Percentiles rank a stretch among this genome's conserved stretches.
Evolutionary conservation across 1,284 basidiomycete genomes (phyloP).

Genomic region (Apiotrichum domesticum): DNA sequence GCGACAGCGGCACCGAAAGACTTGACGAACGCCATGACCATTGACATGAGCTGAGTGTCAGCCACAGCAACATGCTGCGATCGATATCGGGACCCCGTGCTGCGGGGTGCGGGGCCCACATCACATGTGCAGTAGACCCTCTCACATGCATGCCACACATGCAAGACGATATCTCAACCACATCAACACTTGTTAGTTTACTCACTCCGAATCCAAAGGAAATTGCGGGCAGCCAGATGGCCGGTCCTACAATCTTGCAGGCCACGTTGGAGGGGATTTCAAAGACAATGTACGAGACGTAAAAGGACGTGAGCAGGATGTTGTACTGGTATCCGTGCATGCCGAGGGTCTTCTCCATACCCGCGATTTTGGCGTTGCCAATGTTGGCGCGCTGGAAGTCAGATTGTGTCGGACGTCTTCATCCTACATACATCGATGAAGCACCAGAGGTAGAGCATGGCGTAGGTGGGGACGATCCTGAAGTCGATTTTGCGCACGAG

Average conservation of each 20-base stretch:
- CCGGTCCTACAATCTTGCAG: slow-evolving; percentile 19
- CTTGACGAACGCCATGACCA: slow-evolving; percentile 26
- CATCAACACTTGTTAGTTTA: not conserved
- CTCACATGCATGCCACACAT: too few relatives aligned
- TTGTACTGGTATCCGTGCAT: slow-evolving; percentile 23
- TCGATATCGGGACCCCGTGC: too few relatives aligned
- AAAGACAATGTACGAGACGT: slow-evolving; percentile 22
- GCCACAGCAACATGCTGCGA: not conserved
- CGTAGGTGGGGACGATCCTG: slow-evolving; percentile 17
- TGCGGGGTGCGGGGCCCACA: too few relatives aligned
- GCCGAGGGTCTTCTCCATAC: slow-evolving; percentile 15
- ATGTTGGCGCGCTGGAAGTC: slow-evolving; percentile 15
- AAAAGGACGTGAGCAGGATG: slow-evolving; percentile 18
- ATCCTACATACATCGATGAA: slow-evolving; percentile 12
- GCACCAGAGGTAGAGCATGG: slow-evolving; percentile 17
- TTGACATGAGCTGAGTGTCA: slow-evolving; percentile 22
- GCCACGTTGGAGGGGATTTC: slow-evolving; percentile 22
- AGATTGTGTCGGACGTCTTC: not conserved
- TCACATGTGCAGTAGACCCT: too few relatives aligned
- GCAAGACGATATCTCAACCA: too few relatives aligned
- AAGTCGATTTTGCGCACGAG: slow-evolving; percentile 23
- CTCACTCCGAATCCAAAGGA: slow-evolving; percentile 20
- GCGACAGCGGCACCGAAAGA: slow-evolving; percentile 10
- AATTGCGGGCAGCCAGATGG: slow-evolving; percentile 22
- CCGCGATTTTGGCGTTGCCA: slow-evolving; percentile 21